These are phyloP conservation scores for Agrocybe pediades DNA, from an alignment of 768 basidiomycete genomes.

Conservation along the genomic window DNA sequence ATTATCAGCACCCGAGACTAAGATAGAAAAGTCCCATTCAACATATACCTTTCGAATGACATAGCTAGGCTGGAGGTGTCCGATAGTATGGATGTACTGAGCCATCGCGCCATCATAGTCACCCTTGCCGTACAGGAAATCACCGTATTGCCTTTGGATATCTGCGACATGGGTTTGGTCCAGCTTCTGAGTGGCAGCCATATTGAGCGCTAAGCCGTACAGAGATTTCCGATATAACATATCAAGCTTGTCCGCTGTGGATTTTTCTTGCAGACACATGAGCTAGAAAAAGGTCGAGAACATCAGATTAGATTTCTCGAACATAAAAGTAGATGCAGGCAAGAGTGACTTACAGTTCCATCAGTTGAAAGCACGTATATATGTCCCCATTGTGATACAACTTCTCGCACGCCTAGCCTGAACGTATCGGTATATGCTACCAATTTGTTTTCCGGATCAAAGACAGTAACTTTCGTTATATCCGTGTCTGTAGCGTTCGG, in stretches of 20 bases:
- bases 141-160: conserved; percentile 88
- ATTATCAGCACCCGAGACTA: background rate
- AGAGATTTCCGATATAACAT: conserved; percentile 79
- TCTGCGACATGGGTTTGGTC: conserved; percentile 79
- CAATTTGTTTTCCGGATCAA: conserved; percentile 92
- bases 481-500: conserved; percentile 51
- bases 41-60: conserved; percentile 87
- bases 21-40: background rate
- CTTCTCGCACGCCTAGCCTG: conserved; percentile 78
- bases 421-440: conserved; percentile 84
- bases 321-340: background rate
- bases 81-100: conserved; percentile 90
- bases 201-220: conserved; percentile 78
- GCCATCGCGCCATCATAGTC: conserved; percentile 94
- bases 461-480: conserved; percentile 78
- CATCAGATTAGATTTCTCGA: background rate
- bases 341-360: conserved; percentile 48
- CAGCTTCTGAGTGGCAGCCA: conserved; percentile 80
- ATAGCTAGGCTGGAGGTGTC: conserved; percentile 89
- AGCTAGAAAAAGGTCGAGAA: conserved; percentile 42
- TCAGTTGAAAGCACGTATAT: conserved; percentile 80
- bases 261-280: conserved; percentile 70
- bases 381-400: conserved; percentile 81
- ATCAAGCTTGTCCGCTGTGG: conserved; percentile 83
- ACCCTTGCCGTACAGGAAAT: conserved; percentile 86